phyloP scores from a whole-genome alignment of 1,284 basidiomycete genomes.

The Lentinula novae-zelandiae region DNA sequence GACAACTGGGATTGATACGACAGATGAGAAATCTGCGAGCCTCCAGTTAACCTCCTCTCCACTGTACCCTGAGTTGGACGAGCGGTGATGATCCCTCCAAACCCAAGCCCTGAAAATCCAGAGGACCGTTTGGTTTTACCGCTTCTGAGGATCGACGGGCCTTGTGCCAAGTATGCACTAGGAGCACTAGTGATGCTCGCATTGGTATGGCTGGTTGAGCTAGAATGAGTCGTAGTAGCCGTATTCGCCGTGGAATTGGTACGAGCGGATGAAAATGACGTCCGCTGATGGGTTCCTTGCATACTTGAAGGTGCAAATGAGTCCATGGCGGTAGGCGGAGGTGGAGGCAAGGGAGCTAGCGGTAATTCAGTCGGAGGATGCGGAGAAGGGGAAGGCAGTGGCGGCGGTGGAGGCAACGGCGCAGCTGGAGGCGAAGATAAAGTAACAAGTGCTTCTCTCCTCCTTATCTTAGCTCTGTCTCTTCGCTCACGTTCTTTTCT shows the following conservation, averaged over 20 bases:
- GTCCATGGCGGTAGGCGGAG: not conserved
- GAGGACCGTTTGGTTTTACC: not conserved
- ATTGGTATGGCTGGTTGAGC: not conserved
- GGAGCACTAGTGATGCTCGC: not conserved
- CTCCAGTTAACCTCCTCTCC: not conserved
- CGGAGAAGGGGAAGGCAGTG: not conserved
- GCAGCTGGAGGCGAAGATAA: not conserved
- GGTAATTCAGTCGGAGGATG: not conserved
- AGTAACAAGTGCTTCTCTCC: not conserved
- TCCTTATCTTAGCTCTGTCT: not conserved
- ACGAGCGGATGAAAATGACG: not conserved
- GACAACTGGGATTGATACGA: conserved; percentile 32
- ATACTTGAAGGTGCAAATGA: not conserved
- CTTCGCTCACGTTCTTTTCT: not conserved
- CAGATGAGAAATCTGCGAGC: conserved; percentile 20
- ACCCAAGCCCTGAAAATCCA: not conserved
- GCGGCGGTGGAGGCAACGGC: not conserved
- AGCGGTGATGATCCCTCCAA: not conserved
- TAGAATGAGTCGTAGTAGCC: not conserved
- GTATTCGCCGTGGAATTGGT: not conserved
- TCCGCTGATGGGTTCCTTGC: not conserved
- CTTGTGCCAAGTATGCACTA: no score
- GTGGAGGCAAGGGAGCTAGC: not conserved
- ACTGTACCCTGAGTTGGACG: not conserved
- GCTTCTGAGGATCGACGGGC: not conserved